phyloP scores from a whole-genome alignment of 495 filamentous ascomycete species.

The Penicillium bialowiezense region DNA sequence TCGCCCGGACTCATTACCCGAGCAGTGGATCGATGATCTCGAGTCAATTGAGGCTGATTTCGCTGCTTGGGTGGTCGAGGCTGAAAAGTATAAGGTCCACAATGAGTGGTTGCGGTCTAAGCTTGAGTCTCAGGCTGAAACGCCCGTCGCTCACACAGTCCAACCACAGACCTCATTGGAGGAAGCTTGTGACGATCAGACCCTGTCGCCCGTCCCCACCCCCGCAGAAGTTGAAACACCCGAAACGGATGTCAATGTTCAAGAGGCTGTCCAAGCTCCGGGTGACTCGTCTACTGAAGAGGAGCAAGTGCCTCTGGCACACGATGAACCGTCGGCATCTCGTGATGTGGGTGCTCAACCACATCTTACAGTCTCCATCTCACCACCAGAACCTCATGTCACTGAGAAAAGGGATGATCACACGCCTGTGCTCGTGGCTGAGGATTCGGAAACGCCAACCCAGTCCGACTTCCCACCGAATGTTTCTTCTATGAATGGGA shows the following conservation, averaged over 20 bases:
- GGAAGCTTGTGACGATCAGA: background rate
- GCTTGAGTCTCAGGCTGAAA: constrained; percentile 7
- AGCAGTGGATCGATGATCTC: constrained; percentile 81
- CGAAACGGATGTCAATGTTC: background rate
- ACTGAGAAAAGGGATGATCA: background rate
- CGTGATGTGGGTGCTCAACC: background rate
- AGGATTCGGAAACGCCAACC: constrained; percentile 17
- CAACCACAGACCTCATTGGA: background rate
- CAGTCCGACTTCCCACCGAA: constrained; percentile 4
- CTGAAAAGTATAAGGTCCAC: constrained; percentile 42
- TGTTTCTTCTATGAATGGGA: background rate
- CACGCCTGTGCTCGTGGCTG: constrained; percentile 1
- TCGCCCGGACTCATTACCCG: constrained; percentile 75
- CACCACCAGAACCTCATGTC: background rate
- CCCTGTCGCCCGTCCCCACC: background rate
- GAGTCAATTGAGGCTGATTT: constrained; percentile 81
- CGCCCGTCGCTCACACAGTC: background rate
- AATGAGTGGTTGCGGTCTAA: constrained; percentile 39
- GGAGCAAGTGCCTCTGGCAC: background rate
- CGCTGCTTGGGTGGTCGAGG: constrained; percentile 67
- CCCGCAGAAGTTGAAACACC: background rate
- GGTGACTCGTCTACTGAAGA: background rate
- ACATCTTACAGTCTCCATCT: background rate
- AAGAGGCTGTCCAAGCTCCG: background rate
- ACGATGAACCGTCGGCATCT: background rate